Percentiles rank a stretch among this genome's conserved stretches.
phyloP scores from a whole-genome alignment of 177 flowering plant genomes.

The Vitis hybrid region DNA sequence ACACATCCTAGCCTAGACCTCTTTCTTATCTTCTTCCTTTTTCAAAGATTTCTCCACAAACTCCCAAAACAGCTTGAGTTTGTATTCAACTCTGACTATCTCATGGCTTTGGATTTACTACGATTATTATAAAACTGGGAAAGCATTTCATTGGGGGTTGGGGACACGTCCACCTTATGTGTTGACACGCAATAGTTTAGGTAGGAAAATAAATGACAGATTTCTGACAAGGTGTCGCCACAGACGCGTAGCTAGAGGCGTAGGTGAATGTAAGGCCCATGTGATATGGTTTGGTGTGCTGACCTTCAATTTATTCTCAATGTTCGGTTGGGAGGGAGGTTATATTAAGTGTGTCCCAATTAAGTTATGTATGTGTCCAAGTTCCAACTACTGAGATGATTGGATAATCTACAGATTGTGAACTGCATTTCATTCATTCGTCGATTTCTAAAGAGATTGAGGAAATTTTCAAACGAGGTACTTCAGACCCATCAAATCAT shows the following conservation, averaged over 20 bases:
- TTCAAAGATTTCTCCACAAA: background rate
- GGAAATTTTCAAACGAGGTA: too few species aligned
- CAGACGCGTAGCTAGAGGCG: background rate
- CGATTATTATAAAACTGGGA: background rate
- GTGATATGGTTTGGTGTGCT: background rate
- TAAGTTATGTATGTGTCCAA: background rate
- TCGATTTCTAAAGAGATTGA: too few species aligned
- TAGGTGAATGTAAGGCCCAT: conserved; percentile 12
- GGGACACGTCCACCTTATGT: conserved; percentile 18
- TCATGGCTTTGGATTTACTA: background rate
- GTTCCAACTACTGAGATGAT: background rate
- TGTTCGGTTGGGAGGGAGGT: conserved; percentile 21
- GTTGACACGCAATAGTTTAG: conserved; percentile 5
- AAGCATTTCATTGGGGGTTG: conserved; percentile 10
- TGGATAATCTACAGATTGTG: background rate
- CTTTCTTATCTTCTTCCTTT: background rate
- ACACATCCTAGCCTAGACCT: background rate
- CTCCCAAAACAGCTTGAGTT: too few species aligned
- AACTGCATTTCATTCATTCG: background rate
- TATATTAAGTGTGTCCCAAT: background rate
- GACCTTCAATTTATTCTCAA: background rate
- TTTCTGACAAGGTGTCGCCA: conserved; percentile 1
- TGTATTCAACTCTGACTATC: background rate
- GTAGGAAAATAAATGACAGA: background rate
- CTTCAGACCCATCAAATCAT: too few species aligned